Percentiles rank a stretch among this genome's conserved stretches.
Evolutionary conservation across 1,284 basidiomycete genomes (phyloP).

Genomic region (Chalciporus sp.): DNA sequence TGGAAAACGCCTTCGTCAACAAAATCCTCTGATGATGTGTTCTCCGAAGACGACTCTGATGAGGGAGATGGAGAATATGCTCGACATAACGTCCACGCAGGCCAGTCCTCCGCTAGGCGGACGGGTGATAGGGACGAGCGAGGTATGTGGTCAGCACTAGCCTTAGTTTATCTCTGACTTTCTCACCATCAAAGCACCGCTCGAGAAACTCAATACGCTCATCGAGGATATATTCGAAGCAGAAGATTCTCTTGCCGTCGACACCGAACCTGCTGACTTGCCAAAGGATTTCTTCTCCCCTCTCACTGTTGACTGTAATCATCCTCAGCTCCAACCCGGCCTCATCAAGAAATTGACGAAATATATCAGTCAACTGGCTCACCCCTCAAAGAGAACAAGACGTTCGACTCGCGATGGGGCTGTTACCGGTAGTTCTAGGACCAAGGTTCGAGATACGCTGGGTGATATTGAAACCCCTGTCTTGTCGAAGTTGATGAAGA

Average conservation of each 20-base stretch:
- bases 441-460: slow-evolving; percentile 55
- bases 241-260: slow-evolving; percentile 76
- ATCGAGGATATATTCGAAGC: slow-evolving; percentile 90
- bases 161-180: slow-evolving; percentile 5
- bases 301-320: slow-evolving; percentile 55
- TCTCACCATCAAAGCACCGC: slow-evolving; percentile 47
- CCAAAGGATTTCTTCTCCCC: slow-evolving; percentile 68
- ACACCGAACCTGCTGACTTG: slow-evolving; percentile 57
- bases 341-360: slow-evolving; percentile 74
- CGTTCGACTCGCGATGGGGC: slow-evolving; percentile 36
- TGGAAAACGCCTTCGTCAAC: slow-evolving; percentile 45
- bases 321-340: slow-evolving; percentile 59
- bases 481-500: slow-evolving; percentile 68
- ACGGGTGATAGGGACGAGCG: slow-evolving; percentile 78
- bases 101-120: slow-evolving; percentile 52
- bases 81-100: slow-evolving; percentile 28
- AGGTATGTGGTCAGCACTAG: slow-evolving; percentile 41
- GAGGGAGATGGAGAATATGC: slow-evolving; percentile 42
- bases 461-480: slow-evolving; percentile 64
- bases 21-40: slow-evolving; percentile 27
- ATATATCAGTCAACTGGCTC: slow-evolving; percentile 63
- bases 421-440: slow-evolving; percentile 43
- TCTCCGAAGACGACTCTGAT: slow-evolving; percentile 51
- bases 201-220: slow-evolving; percentile 72
- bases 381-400: slow-evolving; percentile 62